Evolutionary conservation across 2,329 filamentous ascomycete species (phyloP), one percentile per base, ranked within the genome.

Genomic region (Aspergillus eucalypticola): DNA sequence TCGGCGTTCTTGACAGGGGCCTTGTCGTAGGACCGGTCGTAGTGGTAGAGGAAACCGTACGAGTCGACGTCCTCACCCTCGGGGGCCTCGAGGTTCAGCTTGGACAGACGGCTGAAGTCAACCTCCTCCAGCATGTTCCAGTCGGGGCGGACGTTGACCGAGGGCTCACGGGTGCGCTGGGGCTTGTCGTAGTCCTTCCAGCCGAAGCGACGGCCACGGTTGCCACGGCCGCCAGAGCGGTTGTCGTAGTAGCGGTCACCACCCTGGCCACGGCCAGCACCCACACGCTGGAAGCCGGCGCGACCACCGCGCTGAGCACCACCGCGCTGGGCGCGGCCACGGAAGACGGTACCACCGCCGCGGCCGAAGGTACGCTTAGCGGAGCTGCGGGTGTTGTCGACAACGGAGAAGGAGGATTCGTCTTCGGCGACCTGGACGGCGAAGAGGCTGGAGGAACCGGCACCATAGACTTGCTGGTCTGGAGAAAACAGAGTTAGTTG

Each of bases 141-240:
- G 76, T 97, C 93, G 21, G 93, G 87, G 81, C 96, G 96, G 79
- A 98, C 92, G 81, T 94, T 94, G 74, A 99, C 91, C 38, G 92
- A 96, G 10, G 94, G 90, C 81, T 99, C 95, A 62, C 95, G 91
- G 80, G 96, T 97, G 73, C 95, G 89, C 77, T 94, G 87, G 62
- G 95, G 95, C 88, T 98, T 98, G 83, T 99, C 95, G 76, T 92
- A 96, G 77, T 99, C 95, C 81, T 95, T 96, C 94, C 95, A 98
- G 75, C 95, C 95, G 73, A 97, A 97, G 69, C 95, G 88, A 68
- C 95, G 89, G 62, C 91, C 88, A 66, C 90, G 83, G 49, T 88
- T 87, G 71, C 88, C 88, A 69, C 89, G 88, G 57, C 88, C 84
- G 56, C 85, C 89, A 62, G 84, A 83, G 64, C 88, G 84, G 73